A percentile compares a stretch with the other conserved stretches of the same genome.
Evolutionary conservation across 2,329 filamentous ascomycete genomes (phyloP).

Genomic region (Curvularia sp.): DNA sequence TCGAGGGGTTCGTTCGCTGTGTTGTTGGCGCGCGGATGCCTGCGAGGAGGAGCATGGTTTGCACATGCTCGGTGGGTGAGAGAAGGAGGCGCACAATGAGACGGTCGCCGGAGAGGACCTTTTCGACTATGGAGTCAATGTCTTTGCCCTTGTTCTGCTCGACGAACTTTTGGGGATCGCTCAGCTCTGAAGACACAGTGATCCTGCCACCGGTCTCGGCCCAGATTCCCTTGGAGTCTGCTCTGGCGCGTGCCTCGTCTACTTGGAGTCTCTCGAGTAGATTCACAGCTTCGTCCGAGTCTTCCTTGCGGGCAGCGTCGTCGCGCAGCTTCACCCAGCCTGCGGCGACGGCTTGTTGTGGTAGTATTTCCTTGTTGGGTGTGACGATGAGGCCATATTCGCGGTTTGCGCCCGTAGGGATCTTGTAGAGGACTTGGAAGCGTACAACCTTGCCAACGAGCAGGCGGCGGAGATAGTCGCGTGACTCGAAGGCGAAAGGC

Average conservation of each 20-base stretch:
- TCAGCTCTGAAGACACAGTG: conserved; percentile 81
- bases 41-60: conserved; percentile 87
- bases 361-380: conserved; percentile 72
- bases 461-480: conserved; percentile 86
- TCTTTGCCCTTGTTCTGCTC: conserved; percentile 85
- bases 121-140: conserved; percentile 82
- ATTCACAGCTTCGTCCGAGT: conserved; percentile 74
- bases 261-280: conserved; percentile 79
- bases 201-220: conserved; percentile 70
- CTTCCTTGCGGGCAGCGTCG: conserved; percentile 90
- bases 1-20: conserved; percentile 79
- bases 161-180: conserved; percentile 76
- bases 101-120: conserved; percentile 89
- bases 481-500: conserved; percentile 90
- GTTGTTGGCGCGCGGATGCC: conserved; percentile 91
- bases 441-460: conserved; percentile 86
- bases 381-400: conserved; percentile 87
- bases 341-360: conserved; percentile 82
- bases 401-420: conserved; percentile 76
- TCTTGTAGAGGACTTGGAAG: conserved; percentile 85
- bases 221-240: conserved; percentile 84
- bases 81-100: conserved; percentile 83
- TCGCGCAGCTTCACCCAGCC: conserved; percentile 95
- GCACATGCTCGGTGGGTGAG: conserved; percentile 81
- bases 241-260: conserved; percentile 78